These are phyloP conservation scores for Phtheirospermum japonicum DNA, from an alignment of 257 asterid species.

Conservation along the genomic window DNA sequence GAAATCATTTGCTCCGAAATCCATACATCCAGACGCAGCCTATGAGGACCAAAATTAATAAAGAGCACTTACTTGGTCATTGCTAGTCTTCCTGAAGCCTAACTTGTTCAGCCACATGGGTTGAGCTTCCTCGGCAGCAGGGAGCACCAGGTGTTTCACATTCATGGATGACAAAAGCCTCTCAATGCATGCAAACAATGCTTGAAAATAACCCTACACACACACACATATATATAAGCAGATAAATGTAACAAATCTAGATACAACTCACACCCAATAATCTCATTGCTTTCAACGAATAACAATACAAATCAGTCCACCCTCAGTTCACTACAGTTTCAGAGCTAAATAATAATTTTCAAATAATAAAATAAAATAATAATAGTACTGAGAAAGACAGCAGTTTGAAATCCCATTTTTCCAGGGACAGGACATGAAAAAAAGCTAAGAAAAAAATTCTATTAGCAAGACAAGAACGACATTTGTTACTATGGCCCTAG, in stretches of 20 bases:
- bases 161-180: slow-evolving; percentile 54
- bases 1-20: too few relatives aligned
- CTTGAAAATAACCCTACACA: slow-evolving; percentile 80
- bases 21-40: too few relatives aligned
- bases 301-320: too few relatives aligned
- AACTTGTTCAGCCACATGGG: slow-evolving; percentile 15
- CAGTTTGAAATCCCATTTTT: too few relatives aligned
- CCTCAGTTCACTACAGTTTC: too few relatives aligned
- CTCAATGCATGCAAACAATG: slow-evolving; percentile 71
- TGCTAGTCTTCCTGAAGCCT: slow-evolving; percentile 11
- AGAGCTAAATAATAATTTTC: too few relatives aligned
- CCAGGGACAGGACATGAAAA: too few relatives aligned
- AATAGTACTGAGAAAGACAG: too few relatives aligned
- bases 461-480: not conserved
- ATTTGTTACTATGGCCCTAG: not conserved
- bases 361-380: too few relatives aligned
- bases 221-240: slow-evolving; percentile 14
- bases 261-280: not conserved
- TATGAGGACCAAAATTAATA: not conserved
- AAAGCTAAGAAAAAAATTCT: not conserved
- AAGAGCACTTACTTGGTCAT: slow-evolving; percentile 8
- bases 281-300: too few relatives aligned
- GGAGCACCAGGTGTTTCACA: slow-evolving; percentile 55
- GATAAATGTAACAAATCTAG: not conserved
- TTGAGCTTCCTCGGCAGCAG: slow-evolving; percentile 26